These are phyloP conservation scores for Citrus australasica DNA, from an alignment of 345 rosid genomes.

Conservation along the genomic window DNA sequence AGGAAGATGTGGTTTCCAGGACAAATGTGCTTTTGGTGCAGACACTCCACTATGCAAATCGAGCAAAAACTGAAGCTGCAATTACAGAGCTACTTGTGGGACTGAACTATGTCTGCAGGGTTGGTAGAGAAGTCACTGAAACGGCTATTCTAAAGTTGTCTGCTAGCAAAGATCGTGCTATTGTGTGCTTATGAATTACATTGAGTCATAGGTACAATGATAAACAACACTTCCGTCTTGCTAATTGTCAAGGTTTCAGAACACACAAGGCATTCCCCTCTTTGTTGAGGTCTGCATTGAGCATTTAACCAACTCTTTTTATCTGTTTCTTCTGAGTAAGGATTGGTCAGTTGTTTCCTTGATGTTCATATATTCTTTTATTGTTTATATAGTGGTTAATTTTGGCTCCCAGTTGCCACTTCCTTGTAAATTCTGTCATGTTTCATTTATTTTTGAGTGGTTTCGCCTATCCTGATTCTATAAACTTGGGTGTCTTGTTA, in stretches of 20 bases:
- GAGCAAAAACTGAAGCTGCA: conserved; percentile 60
- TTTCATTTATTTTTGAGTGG: background rate
- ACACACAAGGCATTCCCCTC: background rate
- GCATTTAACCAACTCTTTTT: conserved; percentile 1
- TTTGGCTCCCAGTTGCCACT: background rate
- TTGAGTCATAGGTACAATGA: background rate
- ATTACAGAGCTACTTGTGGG: conserved; percentile 62
- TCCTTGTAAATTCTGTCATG: conserved; percentile 1
- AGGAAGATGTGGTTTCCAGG: conserved; percentile 37
- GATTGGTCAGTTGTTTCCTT: background rate
- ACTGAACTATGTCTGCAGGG: conserved; percentile 45
- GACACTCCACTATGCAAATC: conserved; percentile 57
- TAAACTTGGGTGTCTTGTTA: background rate
- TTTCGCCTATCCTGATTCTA: background rate
- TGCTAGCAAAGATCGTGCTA: background rate
- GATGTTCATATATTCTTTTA: conserved; percentile 12
- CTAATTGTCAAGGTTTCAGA: background rate
- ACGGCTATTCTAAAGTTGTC: conserved; percentile 11
- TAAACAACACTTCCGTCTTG: background rate
- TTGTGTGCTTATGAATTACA: background rate
- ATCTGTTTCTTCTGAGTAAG: conserved; percentile 2
- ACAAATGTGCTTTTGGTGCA: conserved; percentile 54
- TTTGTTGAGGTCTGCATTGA: conserved; percentile 5
- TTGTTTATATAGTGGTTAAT: conserved; percentile 4
- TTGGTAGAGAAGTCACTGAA: conserved; percentile 20